phyloP scores from a whole-genome alignment of 306 rosid species.

The Castanea sativa region DNA sequence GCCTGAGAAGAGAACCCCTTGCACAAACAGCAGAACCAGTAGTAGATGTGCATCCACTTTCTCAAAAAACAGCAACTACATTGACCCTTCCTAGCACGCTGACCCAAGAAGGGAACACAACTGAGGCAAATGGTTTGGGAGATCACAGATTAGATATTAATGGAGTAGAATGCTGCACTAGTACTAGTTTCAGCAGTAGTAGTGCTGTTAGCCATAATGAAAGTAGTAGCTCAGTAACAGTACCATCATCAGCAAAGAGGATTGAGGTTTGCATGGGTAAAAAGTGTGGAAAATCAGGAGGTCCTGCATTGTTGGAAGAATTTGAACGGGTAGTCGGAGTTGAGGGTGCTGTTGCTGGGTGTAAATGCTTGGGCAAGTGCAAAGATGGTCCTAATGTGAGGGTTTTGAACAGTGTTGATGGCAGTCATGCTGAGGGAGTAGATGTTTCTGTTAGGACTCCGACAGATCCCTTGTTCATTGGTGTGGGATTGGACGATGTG shows the following conservation, averaged over 20 bases:
- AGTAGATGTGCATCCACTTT: conserved; percentile 6
- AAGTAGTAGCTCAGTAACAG: conserved; percentile 2
- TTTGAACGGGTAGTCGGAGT: conserved; percentile 59
- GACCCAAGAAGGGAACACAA: conserved; percentile 11
- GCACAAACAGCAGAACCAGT: conserved; percentile 20
- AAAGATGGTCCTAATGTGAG: conserved; percentile 81
- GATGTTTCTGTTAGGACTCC: conserved; percentile 46
- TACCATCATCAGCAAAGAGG: conserved; percentile 34
- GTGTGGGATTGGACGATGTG: conserved; percentile 82
- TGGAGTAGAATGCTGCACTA: conserved; percentile 20
- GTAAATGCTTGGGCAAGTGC: conserved; percentile 97
- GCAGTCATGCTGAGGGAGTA: conserved; percentile 22
- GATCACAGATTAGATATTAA: conserved; percentile 6
- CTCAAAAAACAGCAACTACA: conserved; percentile 10
- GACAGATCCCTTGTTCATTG: conserved; percentile 56
- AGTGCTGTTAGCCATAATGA: conserved; percentile 6
- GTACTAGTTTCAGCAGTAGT: conserved; percentile 16
- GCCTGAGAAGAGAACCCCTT: conserved; percentile 24
- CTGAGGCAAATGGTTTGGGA: not conserved
- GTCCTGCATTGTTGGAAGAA: conserved; percentile 56
- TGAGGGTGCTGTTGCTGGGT: conserved; percentile 62
- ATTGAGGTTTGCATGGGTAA: conserved; percentile 94
- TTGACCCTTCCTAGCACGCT: conserved; percentile 6
- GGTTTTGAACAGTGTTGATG: conserved; percentile 37
- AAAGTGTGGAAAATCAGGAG: conserved; percentile 74